Evolutionary conservation across 257 asterid genomes (phyloP).

Genomic region (Penstemon davidsonii): DNA sequence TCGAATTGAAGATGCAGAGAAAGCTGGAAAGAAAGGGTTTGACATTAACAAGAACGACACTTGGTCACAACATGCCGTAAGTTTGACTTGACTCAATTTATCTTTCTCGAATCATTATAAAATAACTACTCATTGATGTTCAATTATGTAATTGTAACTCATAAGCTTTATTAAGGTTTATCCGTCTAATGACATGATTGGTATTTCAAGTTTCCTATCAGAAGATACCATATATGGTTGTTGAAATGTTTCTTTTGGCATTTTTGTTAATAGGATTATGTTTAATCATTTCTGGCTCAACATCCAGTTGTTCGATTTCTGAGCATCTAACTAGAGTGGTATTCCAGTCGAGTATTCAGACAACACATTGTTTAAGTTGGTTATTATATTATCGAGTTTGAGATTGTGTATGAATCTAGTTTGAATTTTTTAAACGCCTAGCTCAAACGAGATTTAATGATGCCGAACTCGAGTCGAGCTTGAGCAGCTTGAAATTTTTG

Average conservation of each 20-base stretch:
- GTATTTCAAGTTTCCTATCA: neutral
- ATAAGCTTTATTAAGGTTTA: neutral
- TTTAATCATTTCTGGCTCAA: neutral
- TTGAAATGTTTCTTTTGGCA: slow-evolving; percentile 4
- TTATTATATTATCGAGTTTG: too few species aligned
- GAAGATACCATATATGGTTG: neutral
- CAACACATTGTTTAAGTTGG: too few species aligned
- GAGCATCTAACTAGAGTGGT: too few species aligned
- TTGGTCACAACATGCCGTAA: slow-evolving; percentile 98
- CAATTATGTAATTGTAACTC: neutral
- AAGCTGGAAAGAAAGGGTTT: slow-evolving; percentile 70
- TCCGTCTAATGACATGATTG: neutral
- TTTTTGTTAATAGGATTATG: neutral
- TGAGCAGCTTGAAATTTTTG: too few species aligned
- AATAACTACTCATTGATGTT: neutral
- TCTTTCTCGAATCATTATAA: neutral
- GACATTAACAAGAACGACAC: slow-evolving; percentile 73
- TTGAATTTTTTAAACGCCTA: too few species aligned
- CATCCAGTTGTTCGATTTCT: neutral
- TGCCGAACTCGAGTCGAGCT: too few species aligned
- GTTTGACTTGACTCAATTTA: slow-evolving; percentile 29
- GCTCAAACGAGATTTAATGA: too few species aligned
- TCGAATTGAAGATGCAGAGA: slow-evolving; percentile 69
- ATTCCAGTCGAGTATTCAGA: too few species aligned
- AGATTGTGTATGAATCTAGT: too few species aligned